phyloP scores from a whole-genome alignment of 768 basidiomycete species.

The Leccinum subtestaceum region DNA sequence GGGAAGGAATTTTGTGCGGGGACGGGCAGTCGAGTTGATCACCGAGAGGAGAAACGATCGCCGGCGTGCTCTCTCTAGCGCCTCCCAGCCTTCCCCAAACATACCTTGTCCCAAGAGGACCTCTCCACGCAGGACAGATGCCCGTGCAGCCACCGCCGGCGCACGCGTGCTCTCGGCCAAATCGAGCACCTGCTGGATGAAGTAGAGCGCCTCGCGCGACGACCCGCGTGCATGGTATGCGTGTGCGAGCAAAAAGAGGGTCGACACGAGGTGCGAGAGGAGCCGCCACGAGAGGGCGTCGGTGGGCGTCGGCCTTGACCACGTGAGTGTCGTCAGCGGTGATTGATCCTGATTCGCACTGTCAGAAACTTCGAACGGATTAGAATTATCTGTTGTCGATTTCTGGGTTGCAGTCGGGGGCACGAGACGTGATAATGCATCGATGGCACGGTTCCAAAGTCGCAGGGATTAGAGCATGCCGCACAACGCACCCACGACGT shows the following conservation, averaged over 20 bases:
- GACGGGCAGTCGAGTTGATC: conserved; percentile 78
- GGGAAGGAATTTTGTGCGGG: conserved; percentile 45
- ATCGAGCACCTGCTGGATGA: conserved; percentile 69
- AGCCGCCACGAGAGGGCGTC: conserved; percentile 74
- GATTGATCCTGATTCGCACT: conserved; percentile 33
- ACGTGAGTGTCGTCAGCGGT: conserved; percentile 11
- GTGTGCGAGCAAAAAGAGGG: conserved; percentile 61
- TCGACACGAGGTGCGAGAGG: conserved; percentile 65
- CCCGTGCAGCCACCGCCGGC: conserved; percentile 61
- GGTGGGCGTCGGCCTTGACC: conserved; percentile 31
- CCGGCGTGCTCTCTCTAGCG: conserved; percentile 59
- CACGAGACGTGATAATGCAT: conserved; percentile 58
- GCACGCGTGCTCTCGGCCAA: conserved; percentile 69
- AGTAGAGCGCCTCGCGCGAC: conserved; percentile 80
- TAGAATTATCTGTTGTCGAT: conserved; percentile 34
- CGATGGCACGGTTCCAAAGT: conserved; percentile 78
- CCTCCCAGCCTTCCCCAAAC: conserved; percentile 53
- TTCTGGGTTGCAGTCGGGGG: conserved; percentile 25
- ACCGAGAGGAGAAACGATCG: conserved; percentile 81
- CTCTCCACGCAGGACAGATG: conserved; percentile 65
- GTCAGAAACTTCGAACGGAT: conserved; percentile 55
- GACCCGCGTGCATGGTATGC: conserved; percentile 75
- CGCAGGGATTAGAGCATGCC: conserved; percentile 68
- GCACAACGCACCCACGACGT: conserved; percentile 53
- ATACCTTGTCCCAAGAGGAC: conserved; percentile 63